Evolutionary conservation across 2,329 filamentous ascomycete genomes (phyloP).

Genomic region (Ophiobolus disseminans): DNA sequence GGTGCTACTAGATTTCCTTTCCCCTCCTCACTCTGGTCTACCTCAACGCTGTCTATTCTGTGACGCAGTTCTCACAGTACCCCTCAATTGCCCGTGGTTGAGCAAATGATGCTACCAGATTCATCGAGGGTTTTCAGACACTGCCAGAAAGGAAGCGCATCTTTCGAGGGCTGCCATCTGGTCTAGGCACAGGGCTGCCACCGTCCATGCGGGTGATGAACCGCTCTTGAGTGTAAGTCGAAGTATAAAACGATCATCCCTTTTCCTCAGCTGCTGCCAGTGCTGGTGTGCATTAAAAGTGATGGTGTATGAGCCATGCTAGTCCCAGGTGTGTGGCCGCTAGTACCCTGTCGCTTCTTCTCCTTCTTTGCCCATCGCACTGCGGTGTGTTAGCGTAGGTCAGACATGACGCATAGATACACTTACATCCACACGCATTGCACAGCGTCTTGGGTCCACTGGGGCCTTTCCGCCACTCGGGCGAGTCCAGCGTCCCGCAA

Average conservation of each 20-base stretch:
- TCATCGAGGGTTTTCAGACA: too few relatives aligned
- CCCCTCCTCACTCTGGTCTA: too few relatives aligned
- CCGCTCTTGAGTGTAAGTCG: background rate
- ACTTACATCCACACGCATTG: constrained; percentile 87
- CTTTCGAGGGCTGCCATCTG: too few relatives aligned
- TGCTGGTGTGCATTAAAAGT: constrained; percentile 40
- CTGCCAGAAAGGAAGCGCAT: too few relatives aligned
- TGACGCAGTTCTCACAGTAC: too few relatives aligned
- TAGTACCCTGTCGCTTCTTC: constrained; percentile 59
- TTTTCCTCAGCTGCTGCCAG: constrained; percentile 37
- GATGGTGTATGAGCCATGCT: constrained; percentile 29
- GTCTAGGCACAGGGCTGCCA: background rate
- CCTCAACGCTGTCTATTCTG: too few relatives aligned
- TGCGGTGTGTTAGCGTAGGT: constrained; percentile 36
- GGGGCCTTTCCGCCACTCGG: constrained; percentile 95
- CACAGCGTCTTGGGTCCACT: constrained; percentile 93
- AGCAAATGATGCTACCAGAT: too few relatives aligned
- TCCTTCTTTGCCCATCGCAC: constrained; percentile 73
- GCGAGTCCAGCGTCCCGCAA: constrained; percentile 91
- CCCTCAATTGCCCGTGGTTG: too few relatives aligned
- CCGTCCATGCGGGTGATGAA: background rate
- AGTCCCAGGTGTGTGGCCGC: constrained; percentile 18
- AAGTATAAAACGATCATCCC: background rate
- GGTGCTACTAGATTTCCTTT: too few relatives aligned
- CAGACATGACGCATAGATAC: background rate